These are phyloP conservation scores for Paramecium caudatum DNA, from an alignment of 73 alveolate genomes.

Conservation along the genomic window DNA sequence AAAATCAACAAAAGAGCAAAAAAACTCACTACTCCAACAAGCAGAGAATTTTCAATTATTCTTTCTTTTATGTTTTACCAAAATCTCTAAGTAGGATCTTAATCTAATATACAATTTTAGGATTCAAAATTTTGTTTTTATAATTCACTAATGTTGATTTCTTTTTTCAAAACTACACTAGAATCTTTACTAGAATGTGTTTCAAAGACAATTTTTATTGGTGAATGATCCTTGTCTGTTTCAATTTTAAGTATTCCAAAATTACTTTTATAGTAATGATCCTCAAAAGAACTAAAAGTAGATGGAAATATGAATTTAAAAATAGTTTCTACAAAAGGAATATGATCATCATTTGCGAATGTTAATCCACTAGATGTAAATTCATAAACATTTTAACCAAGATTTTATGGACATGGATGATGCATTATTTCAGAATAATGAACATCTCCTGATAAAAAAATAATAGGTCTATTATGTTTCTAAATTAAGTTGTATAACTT, in stretches of 20 bases:
- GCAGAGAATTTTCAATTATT: background rate
- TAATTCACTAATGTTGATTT: background rate
- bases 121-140: background rate
- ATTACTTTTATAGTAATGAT: constrained; percentile 36
- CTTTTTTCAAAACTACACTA: background rate
- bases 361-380: constrained; percentile 87
- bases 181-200: constrained; percentile 42
- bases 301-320: constrained; percentile 32
- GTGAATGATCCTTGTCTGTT: background rate
- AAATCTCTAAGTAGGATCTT: background rate
- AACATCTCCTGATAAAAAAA: constrained; percentile 88
- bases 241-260: constrained; percentile 22
- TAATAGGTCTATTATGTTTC: constrained; percentile 76
- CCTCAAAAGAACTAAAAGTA: constrained; percentile 15
- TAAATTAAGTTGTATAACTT: constrained; percentile 74
- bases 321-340: background rate
- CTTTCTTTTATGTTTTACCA: background rate
- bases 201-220: background rate
- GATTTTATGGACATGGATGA: constrained; percentile 73
- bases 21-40: too few species aligned
- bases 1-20: too few species aligned
- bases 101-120: constrained; percentile 35
- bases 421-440: constrained; percentile 82
- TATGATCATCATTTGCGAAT: constrained; percentile 76
- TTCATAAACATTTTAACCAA: constrained; percentile 81